Evolutionary conservation across 345 rosid genomes (phyloP).

Genomic region (Linum trigynum): DNA sequence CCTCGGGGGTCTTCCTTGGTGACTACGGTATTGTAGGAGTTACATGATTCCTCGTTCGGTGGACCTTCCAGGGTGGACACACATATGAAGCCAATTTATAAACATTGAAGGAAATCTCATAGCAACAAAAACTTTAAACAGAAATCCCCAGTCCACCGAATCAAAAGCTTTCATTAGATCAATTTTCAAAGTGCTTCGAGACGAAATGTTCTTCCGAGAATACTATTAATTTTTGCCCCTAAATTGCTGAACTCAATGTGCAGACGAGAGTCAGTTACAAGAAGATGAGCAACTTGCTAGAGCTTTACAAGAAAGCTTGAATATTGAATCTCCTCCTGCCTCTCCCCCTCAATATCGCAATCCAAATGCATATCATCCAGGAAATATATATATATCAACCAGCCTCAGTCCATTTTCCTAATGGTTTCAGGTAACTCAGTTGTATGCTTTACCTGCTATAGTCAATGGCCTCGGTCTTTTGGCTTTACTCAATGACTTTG

Average conservation of each 20-base stretch:
- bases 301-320: slow-evolving; percentile 83
- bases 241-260: slow-evolving; percentile 20
- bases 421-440: slow-evolving; percentile 62
- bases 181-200: no score
- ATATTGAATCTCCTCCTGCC: slow-evolving; percentile 37
- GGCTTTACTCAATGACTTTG: neutral
- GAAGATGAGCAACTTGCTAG: slow-evolving; percentile 93
- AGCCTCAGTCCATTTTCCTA: slow-evolving; percentile 40
- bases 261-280: slow-evolving; percentile 51
- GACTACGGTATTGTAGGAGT: neutral
- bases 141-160: no score
- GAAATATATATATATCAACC: slow-evolving; percentile 34
- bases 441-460: no score
- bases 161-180: no score
- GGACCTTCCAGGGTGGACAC: neutral
- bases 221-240: slow-evolving; percentile 8
- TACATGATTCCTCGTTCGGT: neutral
- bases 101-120: no score
- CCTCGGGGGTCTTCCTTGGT: no score
- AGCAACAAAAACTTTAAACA: no score
- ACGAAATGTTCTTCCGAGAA: no score
- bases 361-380: slow-evolving; percentile 18
- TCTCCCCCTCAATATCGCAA: slow-evolving; percentile 11
- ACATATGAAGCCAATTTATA: no score
- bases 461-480: neutral